These are phyloP conservation scores for Termitomyces sp. DNA, from an alignment of 768 basidiomycete species.

Conservation along the genomic window DNA sequence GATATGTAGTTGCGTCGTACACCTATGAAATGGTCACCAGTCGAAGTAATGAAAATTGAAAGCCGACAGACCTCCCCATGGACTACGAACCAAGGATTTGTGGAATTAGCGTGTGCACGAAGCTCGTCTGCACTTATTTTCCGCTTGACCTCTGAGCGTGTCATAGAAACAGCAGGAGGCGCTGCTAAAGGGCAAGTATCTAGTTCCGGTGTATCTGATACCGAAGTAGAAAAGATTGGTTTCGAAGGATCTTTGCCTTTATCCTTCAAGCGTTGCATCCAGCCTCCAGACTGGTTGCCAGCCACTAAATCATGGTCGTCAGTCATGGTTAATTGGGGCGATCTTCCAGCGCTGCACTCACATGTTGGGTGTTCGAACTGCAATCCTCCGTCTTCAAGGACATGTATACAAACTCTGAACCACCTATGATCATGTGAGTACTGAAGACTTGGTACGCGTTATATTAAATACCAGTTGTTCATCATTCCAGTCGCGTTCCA, in stretches of 20 bases:
- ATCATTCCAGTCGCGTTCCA: constrained; percentile 60
- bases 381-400: constrained; percentile 26
- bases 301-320: constrained; percentile 19
- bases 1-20: constrained; percentile 46
- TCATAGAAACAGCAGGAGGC: constrained; percentile 27
- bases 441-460: background rate
- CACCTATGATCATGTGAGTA: constrained; percentile 31
- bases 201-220: background rate
- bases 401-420: constrained; percentile 50
- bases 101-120: background rate
- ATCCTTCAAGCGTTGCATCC: constrained; percentile 57
- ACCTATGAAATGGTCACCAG: constrained; percentile 21
- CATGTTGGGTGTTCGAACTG: constrained; percentile 56
- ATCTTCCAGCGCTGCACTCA: constrained; percentile 1
- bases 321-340: background rate
- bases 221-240: constrained; percentile 29
- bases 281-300: constrained; percentile 43
- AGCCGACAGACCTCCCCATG: background rate
- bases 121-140: constrained; percentile 11
- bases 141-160: constrained; percentile 36
- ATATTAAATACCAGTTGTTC: constrained; percentile 45
- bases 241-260: constrained; percentile 36
- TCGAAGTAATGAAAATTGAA: background rate
- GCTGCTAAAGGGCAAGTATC: constrained; percentile 16
- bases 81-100: constrained; percentile 3